phyloP scores from a whole-genome alignment of 495 filamentous ascomycete species.

The Penicillium nucicola region DNA sequence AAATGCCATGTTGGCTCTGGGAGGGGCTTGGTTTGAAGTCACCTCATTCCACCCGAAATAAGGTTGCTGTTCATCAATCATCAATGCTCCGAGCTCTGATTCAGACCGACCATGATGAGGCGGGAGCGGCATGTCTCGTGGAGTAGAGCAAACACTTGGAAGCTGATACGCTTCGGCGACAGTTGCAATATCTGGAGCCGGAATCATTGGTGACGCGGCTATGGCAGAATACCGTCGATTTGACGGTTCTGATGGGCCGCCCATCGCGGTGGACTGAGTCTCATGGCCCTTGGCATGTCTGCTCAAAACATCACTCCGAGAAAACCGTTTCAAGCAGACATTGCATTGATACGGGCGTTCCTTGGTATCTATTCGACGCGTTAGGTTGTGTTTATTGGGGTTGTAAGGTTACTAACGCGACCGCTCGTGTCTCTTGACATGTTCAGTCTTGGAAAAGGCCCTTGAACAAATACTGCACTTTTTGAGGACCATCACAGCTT shows the following conservation, averaged over 20 bases:
- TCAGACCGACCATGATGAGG: conserved; percentile 35
- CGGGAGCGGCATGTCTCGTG: conserved; percentile 25
- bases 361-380: conserved; percentile 41
- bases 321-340: conserved; percentile 52
- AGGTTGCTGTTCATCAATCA: conserved; percentile 31
- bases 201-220: neutral
- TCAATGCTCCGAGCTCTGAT: conserved; percentile 31
- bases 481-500: conserved; percentile 40
- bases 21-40: conserved; percentile 21
- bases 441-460: conserved; percentile 53
- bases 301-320: conserved; percentile 52
- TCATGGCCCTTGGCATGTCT: conserved; percentile 51
- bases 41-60: conserved; percentile 39
- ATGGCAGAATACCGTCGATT: conserved; percentile 19
- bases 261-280: conserved; percentile 19
- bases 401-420: conserved; percentile 40
- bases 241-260: conserved; percentile 16
- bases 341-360: conserved; percentile 53
- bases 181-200: conserved; percentile 9
- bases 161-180: conserved; percentile 10
- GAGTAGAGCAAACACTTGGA: conserved; percentile 13
- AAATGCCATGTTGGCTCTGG: conserved; percentile 20
- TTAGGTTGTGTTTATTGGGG: conserved; percentile 4
- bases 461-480: conserved; percentile 52
- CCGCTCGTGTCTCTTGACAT: conserved; percentile 53